These are phyloP conservation scores for Melanomma pulvis-pyrius DNA, from an alignment of 495 filamentous ascomycete species.

Conservation along the genomic window DNA sequence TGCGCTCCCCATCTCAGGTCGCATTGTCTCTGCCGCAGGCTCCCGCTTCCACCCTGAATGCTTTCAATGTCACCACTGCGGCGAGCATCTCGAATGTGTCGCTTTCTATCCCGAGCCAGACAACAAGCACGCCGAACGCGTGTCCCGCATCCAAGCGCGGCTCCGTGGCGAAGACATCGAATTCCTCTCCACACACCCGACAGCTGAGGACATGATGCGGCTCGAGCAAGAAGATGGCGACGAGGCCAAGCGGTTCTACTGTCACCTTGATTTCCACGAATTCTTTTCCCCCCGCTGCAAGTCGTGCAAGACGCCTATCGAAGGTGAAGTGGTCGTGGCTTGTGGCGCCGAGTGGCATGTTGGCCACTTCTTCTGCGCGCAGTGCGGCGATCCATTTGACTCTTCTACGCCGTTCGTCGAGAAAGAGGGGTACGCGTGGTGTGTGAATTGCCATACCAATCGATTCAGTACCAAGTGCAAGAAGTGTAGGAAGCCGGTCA, in stretches of 20 bases:
- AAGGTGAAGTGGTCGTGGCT: constrained; percentile 90
- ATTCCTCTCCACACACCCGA: constrained; percentile 17
- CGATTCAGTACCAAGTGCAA: constrained; percentile 84
- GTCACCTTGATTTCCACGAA: constrained; percentile 98
- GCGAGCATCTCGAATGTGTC: constrained; percentile 85
- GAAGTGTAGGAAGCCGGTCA: constrained; percentile 80
- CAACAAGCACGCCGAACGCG: constrained; percentile 64
- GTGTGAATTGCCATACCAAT: constrained; percentile 87
- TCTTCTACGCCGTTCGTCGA: constrained; percentile 85
- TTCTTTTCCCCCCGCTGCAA: constrained; percentile 90
- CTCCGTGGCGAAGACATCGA: constrained; percentile 59
- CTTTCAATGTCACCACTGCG: constrained; percentile 87
- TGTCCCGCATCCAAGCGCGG: constrained; percentile 66
- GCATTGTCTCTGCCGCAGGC: constrained; percentile 79
- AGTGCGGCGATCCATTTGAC: constrained; percentile 96
- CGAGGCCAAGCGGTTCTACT: constrained; percentile 79
- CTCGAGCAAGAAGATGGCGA: constrained; percentile 62
- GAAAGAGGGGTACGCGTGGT: constrained; percentile 99
- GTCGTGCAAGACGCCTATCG: constrained; percentile 97
- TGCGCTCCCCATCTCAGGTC: constrained; percentile 79
- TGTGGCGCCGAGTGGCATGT: constrained; percentile 95
- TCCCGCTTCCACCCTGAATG: constrained; percentile 90
- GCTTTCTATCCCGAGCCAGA: constrained; percentile 94
- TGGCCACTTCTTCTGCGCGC: constrained; percentile 98
- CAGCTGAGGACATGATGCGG: constrained; percentile 17